These are phyloP conservation scores for Umbelopsis sp. DNA, from an alignment of 371 early-diverging fungal species.

Conservation along the genomic window DNA sequence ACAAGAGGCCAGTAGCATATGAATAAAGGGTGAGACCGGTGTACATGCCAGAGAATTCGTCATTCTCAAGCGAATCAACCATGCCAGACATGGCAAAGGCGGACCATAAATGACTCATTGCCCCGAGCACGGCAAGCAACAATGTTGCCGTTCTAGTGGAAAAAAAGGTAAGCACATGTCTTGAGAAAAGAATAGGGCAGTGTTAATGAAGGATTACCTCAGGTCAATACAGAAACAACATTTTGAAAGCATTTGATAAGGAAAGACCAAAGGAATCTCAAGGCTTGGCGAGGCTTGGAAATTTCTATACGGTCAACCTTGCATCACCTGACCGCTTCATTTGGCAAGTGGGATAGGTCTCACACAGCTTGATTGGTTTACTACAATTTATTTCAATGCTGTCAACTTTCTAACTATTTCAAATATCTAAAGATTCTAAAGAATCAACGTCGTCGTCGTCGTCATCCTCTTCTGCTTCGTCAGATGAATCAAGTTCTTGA, in stretches of 20 bases:
- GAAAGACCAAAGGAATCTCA: neutral
- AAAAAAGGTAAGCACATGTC: neutral
- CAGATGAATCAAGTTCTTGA: neutral
- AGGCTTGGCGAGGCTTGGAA: slow-evolving; percentile 9
- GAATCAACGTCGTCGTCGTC: slow-evolving; percentile 5
- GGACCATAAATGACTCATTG: slow-evolving; percentile 18
- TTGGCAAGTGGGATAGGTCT: neutral
- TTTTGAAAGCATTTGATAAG: slow-evolving; percentile 18
- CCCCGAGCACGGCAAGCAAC: slow-evolving; percentile 8
- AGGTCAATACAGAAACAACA: slow-evolving; percentile 15
- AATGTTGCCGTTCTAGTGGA: slow-evolving; percentile 2
- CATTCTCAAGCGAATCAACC: slow-evolving; percentile 12
- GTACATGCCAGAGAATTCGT: slow-evolving; percentile 2
- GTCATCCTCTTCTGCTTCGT: neutral
- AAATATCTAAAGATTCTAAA: slow-evolving; percentile 8
- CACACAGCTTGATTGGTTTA: neutral
- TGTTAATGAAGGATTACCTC: neutral
- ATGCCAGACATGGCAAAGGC: slow-evolving; percentile 16
- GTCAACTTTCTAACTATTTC: neutral
- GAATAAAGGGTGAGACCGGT: slow-evolving; percentile 12
- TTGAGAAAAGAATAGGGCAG: neutral
- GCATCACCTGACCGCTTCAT: slow-evolving; percentile 7
- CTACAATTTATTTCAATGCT: neutral
- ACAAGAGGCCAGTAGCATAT: slow-evolving; percentile 16
- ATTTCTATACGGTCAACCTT: neutral